Conservation (phyloP, 2,329 filamentous ascomycete genomes). For the Aspergillus terreus region DNA sequence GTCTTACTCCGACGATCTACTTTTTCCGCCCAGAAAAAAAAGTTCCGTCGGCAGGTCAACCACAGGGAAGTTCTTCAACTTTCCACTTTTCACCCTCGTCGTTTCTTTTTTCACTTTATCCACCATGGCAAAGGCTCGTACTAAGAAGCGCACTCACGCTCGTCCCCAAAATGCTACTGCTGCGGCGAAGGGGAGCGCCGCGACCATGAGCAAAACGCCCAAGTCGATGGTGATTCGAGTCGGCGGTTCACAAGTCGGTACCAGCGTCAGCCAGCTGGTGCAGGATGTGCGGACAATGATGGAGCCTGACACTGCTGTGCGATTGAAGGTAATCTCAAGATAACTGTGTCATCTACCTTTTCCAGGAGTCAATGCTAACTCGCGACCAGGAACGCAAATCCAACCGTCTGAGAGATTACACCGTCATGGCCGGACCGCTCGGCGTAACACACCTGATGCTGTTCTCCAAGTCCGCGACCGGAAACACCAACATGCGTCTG, state of each 20-base stretch:
- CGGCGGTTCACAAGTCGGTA: constrained; percentile 87
- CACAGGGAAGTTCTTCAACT: constrained; percentile 5
- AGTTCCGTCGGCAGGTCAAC: constrained; percentile 15
- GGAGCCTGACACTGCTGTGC: constrained; percentile 88
- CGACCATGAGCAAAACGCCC: constrained; percentile 64
- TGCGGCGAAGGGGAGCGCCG: constrained; percentile 54
- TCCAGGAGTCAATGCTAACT: neutral
- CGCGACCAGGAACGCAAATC: constrained; percentile 65
- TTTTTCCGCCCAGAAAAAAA: constrained; percentile 35
- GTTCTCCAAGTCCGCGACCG: constrained; percentile 83
- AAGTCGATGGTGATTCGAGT: constrained; percentile 99
- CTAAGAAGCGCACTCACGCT: constrained; percentile 85
- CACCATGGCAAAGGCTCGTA: constrained; percentile 72
- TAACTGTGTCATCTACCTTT: neutral
- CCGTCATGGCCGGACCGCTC: constrained; percentile 89
- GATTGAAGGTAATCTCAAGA: constrained; percentile 62
- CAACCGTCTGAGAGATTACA: constrained; percentile 87
- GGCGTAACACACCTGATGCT: constrained; percentile 90
- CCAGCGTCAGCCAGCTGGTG: constrained; percentile 85
- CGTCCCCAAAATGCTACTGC: constrained; percentile 57
- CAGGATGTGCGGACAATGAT: constrained; percentile 89
- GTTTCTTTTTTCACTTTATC: neutral
- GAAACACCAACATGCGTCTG: constrained; percentile 88
- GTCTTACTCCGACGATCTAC: constrained; percentile 25
- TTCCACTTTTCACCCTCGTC: neutral